Evolutionary conservation across 73 alveolate genomes (phyloP).

Genomic region (Tetrahymena elliotti): DNA sequence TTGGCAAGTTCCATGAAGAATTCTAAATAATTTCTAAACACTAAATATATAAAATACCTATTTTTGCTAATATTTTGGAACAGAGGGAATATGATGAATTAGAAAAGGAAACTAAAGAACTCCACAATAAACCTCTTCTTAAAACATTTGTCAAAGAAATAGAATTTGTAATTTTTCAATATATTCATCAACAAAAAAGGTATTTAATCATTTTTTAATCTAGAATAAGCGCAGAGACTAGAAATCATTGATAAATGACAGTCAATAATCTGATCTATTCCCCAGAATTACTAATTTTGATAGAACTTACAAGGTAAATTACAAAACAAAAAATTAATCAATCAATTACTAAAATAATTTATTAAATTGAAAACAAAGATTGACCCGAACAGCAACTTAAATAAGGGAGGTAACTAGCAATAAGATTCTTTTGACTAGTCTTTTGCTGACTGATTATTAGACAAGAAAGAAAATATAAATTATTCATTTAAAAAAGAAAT

Average conservation of each 20-base stretch:
- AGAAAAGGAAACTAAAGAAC: conserved; percentile 18
- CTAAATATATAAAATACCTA: conserved; percentile 67
- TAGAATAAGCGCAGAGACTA: neutral
- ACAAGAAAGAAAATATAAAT: no score
- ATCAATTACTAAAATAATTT: neutral
- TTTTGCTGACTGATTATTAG: neutral
- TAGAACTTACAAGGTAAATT: neutral
- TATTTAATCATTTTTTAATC: neutral
- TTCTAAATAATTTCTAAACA: conserved; percentile 62
- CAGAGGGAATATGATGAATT: conserved; percentile 10
- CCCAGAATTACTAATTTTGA: conserved; percentile 15
- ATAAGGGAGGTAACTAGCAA: neutral
- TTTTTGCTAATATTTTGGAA: conserved; percentile 50
- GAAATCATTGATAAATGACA: conserved; percentile 11
- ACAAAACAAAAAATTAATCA: neutral
- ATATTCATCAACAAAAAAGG: neutral
- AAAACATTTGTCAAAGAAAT: conserved; percentile 17
- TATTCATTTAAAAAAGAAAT: no score
- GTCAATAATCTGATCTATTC: conserved; percentile 34
- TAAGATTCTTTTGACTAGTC: neutral
- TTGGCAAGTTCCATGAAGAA: conserved; percentile 49
- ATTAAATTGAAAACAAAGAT: neutral
- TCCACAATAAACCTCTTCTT: conserved; percentile 20
- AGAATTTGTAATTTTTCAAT: neutral
- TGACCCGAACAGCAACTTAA: neutral